These are phyloP conservation scores for Cordyceps javanica DNA, from an alignment of 2,329 filamentous ascomycete species.

Conservation along the genomic window DNA sequence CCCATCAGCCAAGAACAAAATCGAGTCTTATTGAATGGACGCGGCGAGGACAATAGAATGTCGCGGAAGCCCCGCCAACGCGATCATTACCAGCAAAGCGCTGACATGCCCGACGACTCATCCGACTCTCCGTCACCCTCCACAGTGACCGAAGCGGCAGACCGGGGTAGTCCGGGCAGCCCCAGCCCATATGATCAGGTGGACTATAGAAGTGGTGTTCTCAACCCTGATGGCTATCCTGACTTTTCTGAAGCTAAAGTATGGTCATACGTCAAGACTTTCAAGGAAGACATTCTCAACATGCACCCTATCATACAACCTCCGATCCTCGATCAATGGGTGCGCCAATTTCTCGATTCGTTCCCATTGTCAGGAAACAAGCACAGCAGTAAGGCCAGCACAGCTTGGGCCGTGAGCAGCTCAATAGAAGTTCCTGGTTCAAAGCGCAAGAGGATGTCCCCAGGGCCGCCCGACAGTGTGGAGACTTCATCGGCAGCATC, in stretches of 20 bases:
- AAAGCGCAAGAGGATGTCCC: constrained; percentile 51
- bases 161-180: constrained; percentile 55
- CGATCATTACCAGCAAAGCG: constrained; percentile 29
- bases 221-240: constrained; percentile 41
- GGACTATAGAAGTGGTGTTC: constrained; percentile 32
- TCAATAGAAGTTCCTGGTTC: constrained; percentile 24
- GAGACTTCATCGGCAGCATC: constrained; percentile 24
- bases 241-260: constrained; percentile 49
- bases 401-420: constrained; percentile 27
- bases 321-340: constrained; percentile 45
- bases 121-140: constrained; percentile 49
- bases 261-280: constrained; percentile 48
- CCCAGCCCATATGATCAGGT: constrained; percentile 38
- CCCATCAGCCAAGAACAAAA: constrained; percentile 70
- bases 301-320: constrained; percentile 60
- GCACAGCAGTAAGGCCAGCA: constrained; percentile 26
- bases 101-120: constrained; percentile 41
- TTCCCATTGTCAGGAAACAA: constrained; percentile 29
- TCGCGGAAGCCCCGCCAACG: constrained; percentile 41
- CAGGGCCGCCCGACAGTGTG: constrained; percentile 30
- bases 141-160: constrained; percentile 45
- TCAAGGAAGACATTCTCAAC: constrained; percentile 55
- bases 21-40: constrained; percentile 68
- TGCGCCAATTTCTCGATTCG: constrained; percentile 45
- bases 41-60: constrained; percentile 66